Conservation (phyloP, 2,329 filamentous ascomycete species). For the Blumeria graminis region DNA sequence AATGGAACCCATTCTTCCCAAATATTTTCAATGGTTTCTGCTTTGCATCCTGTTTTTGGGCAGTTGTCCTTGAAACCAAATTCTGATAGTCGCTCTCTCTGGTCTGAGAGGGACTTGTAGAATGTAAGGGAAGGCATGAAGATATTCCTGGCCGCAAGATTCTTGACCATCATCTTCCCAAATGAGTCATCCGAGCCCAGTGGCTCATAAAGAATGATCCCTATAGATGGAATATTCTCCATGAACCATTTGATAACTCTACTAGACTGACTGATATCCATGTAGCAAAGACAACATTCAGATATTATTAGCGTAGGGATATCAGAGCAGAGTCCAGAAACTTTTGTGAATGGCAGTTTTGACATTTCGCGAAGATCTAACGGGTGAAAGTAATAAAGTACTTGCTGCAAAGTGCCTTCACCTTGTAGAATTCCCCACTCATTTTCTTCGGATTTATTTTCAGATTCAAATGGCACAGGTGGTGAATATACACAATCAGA, state of each 20-base stretch:
- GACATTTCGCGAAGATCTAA: conserved; percentile 14
- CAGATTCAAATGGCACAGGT: neutral
- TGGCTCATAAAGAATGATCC: conserved; percentile 68
- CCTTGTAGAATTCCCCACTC: conserved; percentile 11
- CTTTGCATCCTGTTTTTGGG: conserved; percentile 22
- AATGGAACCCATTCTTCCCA: conserved; percentile 51
- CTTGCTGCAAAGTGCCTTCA: conserved; percentile 5
- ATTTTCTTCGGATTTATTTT: conserved; percentile 4
- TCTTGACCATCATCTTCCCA: conserved; percentile 75
- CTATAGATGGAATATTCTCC: conserved; percentile 22
- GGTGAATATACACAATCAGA: conserved; percentile 19
- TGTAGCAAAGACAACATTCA: conserved; percentile 87
- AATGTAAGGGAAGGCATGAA: conserved; percentile 57
- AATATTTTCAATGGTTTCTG: conserved; percentile 39
- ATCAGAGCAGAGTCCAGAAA: conserved; percentile 24
- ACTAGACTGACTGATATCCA: conserved; percentile 39
- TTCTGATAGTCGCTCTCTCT: conserved; percentile 38
- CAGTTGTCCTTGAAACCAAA: conserved; percentile 34
- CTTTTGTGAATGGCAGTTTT: conserved; percentile 2
- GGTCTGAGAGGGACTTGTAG: conserved; percentile 44
- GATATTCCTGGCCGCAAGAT: conserved; percentile 62
- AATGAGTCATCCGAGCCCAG: conserved; percentile 67
- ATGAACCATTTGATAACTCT: conserved; percentile 42
- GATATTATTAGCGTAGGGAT: conserved; percentile 70
- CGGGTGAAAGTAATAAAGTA: conserved; percentile 24